These are phyloP conservation scores for Rubus idaeus DNA, from an alignment of 306 rosid genomes.

Conservation along the genomic window DNA sequence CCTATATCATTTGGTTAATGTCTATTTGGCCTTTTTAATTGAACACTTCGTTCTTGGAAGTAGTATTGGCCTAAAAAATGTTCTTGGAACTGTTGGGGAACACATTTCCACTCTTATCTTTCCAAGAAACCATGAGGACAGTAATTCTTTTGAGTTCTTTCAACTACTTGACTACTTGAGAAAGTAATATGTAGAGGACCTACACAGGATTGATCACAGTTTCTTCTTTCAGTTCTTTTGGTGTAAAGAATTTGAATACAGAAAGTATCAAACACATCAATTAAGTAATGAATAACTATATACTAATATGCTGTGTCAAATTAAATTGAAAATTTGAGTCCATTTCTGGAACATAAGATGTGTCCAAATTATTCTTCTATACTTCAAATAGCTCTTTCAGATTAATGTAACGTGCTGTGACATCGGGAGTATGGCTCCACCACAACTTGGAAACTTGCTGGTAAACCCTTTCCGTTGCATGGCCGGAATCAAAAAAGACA, in stretches of 20 bases:
- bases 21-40: too few relatives aligned
- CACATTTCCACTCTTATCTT: not conserved
- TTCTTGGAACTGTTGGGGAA: too few relatives aligned
- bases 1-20: too few relatives aligned
- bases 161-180: too few relatives aligned
- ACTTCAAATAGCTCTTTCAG: constrained; percentile 36
- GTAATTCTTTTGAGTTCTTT: too few relatives aligned
- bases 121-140: not conserved
- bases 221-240: not conserved
- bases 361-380: not conserved
- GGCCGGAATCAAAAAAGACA: constrained; percentile 49
- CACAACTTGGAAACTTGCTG: constrained; percentile 32
- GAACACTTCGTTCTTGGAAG: too few relatives aligned
- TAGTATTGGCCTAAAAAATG: too few relatives aligned
- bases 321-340: not conserved
- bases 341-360: not conserved
- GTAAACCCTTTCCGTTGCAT: constrained; percentile 39
- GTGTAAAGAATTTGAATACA: not conserved
- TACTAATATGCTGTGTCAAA: not conserved
- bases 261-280: not conserved
- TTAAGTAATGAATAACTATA: not conserved
- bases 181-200: too few relatives aligned
- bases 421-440: constrained; percentile 35
- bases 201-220: too few relatives aligned
- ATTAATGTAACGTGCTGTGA: constrained; percentile 29